These are phyloP conservation scores for Psilocybe mexicana DNA, from an alignment of 1,284 basidiomycete species.

Conservation along the genomic window DNA sequence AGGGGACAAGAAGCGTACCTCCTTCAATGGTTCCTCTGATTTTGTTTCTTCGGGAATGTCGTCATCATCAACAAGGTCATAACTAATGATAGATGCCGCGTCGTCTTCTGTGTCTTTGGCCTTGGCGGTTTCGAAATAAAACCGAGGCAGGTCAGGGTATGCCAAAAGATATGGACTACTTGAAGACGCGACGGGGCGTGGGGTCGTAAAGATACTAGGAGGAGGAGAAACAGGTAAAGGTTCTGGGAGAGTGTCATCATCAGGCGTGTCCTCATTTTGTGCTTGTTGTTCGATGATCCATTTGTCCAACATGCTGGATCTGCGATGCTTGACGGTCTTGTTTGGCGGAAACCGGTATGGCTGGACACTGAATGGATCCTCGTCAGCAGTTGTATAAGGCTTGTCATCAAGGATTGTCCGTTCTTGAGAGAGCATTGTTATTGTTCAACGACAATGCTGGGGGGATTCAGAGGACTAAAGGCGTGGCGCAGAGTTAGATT, in stretches of 20 bases:
- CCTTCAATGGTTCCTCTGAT: conserved; percentile 19
- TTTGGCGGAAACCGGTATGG: conserved; percentile 31
- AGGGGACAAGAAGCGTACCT: conserved; percentile 23
- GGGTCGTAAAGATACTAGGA: conserved; percentile 21
- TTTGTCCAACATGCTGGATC: conserved; percentile 62
- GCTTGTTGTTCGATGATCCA: conserved; percentile 69
- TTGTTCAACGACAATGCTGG: not conserved
- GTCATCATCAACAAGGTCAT: conserved; percentile 55
- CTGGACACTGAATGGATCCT: conserved; percentile 46
- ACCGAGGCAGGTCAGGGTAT: conserved; percentile 47
- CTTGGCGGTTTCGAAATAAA: conserved; percentile 15
- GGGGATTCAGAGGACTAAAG: conserved; percentile 2
- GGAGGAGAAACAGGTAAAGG: conserved; percentile 2
- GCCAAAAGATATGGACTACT: conserved; percentile 48
- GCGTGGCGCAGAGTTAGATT: conserved; percentile 14
- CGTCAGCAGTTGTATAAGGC: conserved; percentile 49
- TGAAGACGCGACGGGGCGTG: conserved; percentile 31
- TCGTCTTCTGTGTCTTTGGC: conserved; percentile 26
- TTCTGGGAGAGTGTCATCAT: conserved; percentile 10
- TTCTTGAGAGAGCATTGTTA: conserved; percentile 4
- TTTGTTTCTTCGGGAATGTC: conserved; percentile 39
- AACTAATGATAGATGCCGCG: conserved; percentile 50
- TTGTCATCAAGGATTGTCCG: conserved; percentile 28
- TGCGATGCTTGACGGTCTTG: conserved; percentile 34
- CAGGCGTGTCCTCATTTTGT: conserved; percentile 13